Evolutionary conservation across 2,329 filamentous ascomycete species (phyloP).

Genomic region (Penicillium sumatraense): DNA sequence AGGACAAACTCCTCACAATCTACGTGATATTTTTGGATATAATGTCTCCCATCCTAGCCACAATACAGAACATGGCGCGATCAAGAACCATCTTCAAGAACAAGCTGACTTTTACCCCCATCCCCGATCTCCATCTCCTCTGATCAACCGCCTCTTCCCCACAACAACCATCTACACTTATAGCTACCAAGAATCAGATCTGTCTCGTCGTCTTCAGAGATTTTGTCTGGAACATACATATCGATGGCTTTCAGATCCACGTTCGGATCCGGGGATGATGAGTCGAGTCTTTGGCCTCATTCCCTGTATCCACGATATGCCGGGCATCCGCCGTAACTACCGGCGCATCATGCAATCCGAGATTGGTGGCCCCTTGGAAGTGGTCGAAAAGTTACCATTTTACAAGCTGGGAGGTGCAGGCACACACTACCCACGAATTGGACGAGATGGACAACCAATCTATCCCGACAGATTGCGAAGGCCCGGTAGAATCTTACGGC

Average conservation of each 20-base stretch:
- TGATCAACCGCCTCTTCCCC: slow-evolving; percentile 28
- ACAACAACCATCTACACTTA: slow-evolving; percentile 53
- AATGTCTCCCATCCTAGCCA: slow-evolving; percentile 3
- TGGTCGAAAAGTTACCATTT: slow-evolving; percentile 22
- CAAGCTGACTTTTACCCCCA: slow-evolving; percentile 1
- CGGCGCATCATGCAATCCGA: slow-evolving; percentile 21
- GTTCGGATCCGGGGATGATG: slow-evolving; percentile 18
- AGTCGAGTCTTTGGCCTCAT: slow-evolving; percentile 32
- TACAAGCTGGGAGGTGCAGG: slow-evolving; percentile 66
- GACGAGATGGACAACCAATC: slow-evolving; percentile 41
- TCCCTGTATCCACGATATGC: slow-evolving; percentile 30
- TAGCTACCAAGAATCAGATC: slow-evolving; percentile 69
- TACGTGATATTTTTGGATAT: slow-evolving; percentile 19
- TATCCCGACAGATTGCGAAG: slow-evolving; percentile 37
- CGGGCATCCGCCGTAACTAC: slow-evolving; percentile 18
- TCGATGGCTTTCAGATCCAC: slow-evolving; percentile 54
- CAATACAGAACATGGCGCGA: background rate
- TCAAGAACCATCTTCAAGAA: background rate
- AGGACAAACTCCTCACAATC: background rate
- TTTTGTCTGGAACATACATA: slow-evolving; percentile 67
- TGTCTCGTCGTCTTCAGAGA: slow-evolving; percentile 74
- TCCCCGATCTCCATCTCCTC: slow-evolving; percentile 22
- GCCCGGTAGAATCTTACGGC: slow-evolving; percentile 28
- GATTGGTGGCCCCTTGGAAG: slow-evolving; percentile 26
- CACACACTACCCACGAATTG: slow-evolving; percentile 62